A percentile compares a stretch with the other conserved stretches of the same genome.
Evolutionary conservation across 352 stramenopile genomes (phyloP).

Genomic region (Lagenidium sp.): DNA sequence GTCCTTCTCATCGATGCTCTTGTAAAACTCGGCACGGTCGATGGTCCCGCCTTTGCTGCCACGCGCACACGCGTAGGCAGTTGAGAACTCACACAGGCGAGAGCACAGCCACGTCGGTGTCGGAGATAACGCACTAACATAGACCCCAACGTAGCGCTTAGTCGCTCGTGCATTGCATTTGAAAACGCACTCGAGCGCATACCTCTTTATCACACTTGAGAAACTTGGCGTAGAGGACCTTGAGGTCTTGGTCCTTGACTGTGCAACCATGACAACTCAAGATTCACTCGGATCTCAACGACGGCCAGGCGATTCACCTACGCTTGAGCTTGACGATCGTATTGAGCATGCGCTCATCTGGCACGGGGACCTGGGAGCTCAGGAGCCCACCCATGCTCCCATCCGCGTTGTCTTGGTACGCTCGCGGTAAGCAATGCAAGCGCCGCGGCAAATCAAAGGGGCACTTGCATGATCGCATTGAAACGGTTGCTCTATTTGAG

Average conservation of each 20-base stretch:
- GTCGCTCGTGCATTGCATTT: too few relatives aligned
- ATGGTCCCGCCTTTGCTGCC: conserved; percentile 59
- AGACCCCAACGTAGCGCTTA: too few relatives aligned
- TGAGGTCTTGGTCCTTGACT: conserved; percentile 57
- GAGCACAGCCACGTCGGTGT: too few relatives aligned
- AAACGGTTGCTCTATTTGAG: too few relatives aligned
- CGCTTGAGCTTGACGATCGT: conserved; percentile 62
- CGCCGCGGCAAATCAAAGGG: too few relatives aligned
- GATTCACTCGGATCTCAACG: neutral
- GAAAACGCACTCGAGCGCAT: neutral
- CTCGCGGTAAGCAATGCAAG: too few relatives aligned
- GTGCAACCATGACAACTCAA: neutral
- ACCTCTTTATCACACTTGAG: conserved; percentile 64
- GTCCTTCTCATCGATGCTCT: conserved; percentile 55
- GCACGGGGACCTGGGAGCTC: conserved; percentile 38
- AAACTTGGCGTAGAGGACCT: conserved; percentile 42
- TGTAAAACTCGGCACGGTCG: conserved; percentile 59
- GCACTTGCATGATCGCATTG: too few relatives aligned
- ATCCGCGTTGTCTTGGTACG: neutral
- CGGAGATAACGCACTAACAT: neutral
- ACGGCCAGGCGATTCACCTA: conserved; percentile 12
- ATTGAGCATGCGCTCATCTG: conserved; percentile 59
- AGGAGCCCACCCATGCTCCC: conserved; percentile 31
- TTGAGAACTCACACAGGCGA: too few relatives aligned
- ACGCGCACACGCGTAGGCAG: too few relatives aligned